These are phyloP conservation scores for Candida pini DNA, from an alignment of 805 yeast species.

Conservation along the genomic window DNA sequence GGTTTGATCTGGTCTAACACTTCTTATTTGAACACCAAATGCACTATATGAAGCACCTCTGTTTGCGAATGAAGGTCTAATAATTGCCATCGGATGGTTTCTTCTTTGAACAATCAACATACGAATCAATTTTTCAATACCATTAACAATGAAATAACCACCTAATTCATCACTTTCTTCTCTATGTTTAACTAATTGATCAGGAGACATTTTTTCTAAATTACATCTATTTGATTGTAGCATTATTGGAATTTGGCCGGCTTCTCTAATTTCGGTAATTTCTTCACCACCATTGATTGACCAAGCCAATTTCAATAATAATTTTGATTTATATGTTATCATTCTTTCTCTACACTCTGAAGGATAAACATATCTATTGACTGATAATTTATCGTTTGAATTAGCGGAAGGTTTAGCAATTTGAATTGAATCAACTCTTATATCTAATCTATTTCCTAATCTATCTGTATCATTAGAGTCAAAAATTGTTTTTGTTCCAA, in stretches of 20 bases:
- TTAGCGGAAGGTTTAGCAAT: constrained; percentile 79
- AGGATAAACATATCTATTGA: constrained; percentile 77
- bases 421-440: constrained; percentile 87
- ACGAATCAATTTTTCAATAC: constrained; percentile 93
- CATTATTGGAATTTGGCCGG: constrained; percentile 91
- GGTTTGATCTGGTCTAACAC: constrained; percentile 94
- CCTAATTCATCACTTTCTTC: constrained; percentile 97
- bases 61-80: constrained; percentile 89
- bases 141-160: constrained; percentile 93
- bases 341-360: constrained; percentile 88
- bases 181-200: constrained; percentile 65
- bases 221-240: constrained; percentile 88
- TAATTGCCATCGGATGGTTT: constrained; percentile 96
- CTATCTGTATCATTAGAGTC: constrained; percentile 67
- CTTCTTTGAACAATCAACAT: constrained; percentile 97
- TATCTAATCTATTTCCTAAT: constrained; percentile 77
- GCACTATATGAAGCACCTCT: constrained; percentile 89
- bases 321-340: constrained; percentile 72
- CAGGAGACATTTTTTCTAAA: constrained; percentile 75
- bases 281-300: constrained; percentile 85
- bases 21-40: constrained; percentile 90
- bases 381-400: constrained; percentile 62
- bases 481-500: constrained; percentile 79
- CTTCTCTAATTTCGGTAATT: constrained; percentile 75
- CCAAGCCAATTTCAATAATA: constrained; percentile 78